These are phyloP conservation scores for Corynascus novoguineensis DNA, from an alignment of 495 filamentous ascomycete species.

Conservation along the genomic window DNA sequence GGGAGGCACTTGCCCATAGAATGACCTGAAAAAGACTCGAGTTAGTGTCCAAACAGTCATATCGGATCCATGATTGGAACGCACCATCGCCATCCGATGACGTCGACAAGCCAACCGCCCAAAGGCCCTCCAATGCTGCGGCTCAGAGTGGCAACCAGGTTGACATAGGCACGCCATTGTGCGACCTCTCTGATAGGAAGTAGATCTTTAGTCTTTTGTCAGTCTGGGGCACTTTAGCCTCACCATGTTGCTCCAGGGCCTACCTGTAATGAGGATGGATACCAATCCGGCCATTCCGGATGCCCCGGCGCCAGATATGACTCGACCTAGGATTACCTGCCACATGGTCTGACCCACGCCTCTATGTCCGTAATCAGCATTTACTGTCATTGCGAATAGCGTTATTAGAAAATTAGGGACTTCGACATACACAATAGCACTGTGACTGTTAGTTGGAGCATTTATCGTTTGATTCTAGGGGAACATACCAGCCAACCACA, in stretches of 20 bases:
- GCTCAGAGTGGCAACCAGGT: slow-evolving; percentile 58
- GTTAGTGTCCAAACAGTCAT: slow-evolving; percentile 1
- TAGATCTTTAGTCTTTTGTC: slow-evolving; percentile 39
- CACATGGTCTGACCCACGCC: slow-evolving; percentile 48
- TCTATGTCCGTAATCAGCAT: slow-evolving; percentile 28
- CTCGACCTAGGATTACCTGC: slow-evolving; percentile 52
- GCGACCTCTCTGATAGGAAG: slow-evolving; percentile 63
- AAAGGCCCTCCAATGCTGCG: slow-evolving; percentile 60
- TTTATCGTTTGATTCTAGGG: not conserved
- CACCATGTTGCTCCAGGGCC: not conserved
- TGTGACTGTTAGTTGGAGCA: slow-evolving; percentile 14
- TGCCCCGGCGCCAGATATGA: slow-evolving; percentile 54
- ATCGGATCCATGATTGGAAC: not conserved
- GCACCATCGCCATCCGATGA: slow-evolving; percentile 61
- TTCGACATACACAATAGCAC: slow-evolving; percentile 38
- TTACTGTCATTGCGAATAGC: not conserved
- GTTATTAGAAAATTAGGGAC: too few relatives aligned
- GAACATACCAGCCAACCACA: slow-evolving; percentile 39
- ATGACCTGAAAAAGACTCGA: slow-evolving; percentile 35
- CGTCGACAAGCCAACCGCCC: slow-evolving; percentile 60
- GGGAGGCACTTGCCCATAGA: slow-evolving; percentile 54
- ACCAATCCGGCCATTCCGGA: slow-evolving; percentile 54
- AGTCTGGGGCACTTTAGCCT: not conserved
- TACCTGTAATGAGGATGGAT: slow-evolving; percentile 57
- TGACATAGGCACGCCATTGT: slow-evolving; percentile 60